These are phyloP conservation scores for Ophiosphaerella narmari DNA, from an alignment of 2,329 filamentous ascomycete genomes.

Conservation along the genomic window DNA sequence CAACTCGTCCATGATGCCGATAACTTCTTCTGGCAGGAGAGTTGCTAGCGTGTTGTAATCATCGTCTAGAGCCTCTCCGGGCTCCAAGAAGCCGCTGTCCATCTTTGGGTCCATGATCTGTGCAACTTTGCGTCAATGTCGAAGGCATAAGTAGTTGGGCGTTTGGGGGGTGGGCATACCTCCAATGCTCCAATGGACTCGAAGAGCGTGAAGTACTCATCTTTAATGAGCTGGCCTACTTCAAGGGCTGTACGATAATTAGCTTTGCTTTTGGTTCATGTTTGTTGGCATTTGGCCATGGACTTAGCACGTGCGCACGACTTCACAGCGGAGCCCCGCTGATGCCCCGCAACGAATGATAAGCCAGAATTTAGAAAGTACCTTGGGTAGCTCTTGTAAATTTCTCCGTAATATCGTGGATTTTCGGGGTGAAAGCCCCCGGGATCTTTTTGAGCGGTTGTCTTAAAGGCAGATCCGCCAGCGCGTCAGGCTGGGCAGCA, in stretches of 20 bases:
- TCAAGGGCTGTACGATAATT: constrained; percentile 63
- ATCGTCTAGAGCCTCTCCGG: constrained; percentile 81
- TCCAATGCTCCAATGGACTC: constrained; percentile 89
- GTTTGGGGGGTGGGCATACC: constrained; percentile 42
- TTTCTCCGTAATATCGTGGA: constrained; percentile 60
- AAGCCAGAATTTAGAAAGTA: constrained; percentile 34
- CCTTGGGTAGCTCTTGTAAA: constrained; percentile 59
- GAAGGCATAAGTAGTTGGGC: background rate
- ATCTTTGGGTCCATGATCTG: constrained; percentile 99
- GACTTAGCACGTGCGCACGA: constrained; percentile 3
- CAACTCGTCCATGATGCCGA: constrained; percentile 94
- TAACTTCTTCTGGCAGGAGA: constrained; percentile 75
- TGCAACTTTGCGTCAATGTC: constrained; percentile 1
- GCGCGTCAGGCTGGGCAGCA: constrained; percentile 15
- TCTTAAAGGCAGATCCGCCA: constrained; percentile 35
- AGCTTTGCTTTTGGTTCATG: constrained; percentile 9
- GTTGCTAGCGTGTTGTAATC: constrained; percentile 74
- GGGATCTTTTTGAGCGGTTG: constrained; percentile 28
- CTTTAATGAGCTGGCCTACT: constrained; percentile 86
- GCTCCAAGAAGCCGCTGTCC: constrained; percentile 86
- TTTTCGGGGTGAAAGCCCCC: constrained; percentile 39
- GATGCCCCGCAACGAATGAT: constrained; percentile 3
- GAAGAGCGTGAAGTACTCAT: constrained; percentile 91
- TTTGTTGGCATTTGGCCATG: background rate
- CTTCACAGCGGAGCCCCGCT: constrained; percentile 15